Percentiles rank a stretch among this genome's conserved stretches.
Evolutionary conservation across 148 eudicot genomes (phyloP).

Genomic region (Fallopia convolvulus): DNA sequence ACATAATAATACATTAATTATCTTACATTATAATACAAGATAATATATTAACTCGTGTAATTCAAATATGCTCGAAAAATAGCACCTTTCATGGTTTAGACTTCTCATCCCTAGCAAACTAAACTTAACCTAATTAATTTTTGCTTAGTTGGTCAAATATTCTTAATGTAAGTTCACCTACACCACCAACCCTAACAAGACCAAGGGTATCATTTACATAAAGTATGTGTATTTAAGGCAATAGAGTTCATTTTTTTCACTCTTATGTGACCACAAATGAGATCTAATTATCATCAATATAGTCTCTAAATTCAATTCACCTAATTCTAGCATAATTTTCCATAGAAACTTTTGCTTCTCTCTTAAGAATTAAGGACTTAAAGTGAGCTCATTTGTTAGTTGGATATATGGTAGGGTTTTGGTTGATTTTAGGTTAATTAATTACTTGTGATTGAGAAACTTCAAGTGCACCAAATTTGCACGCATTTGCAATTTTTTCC

Average conservation of each 20-base stretch:
- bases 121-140: background rate
- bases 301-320: background rate
- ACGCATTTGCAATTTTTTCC: background rate
- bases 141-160: background rate
- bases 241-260: background rate
- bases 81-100: background rate
- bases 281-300: background rate
- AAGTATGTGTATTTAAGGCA: background rate
- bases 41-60: too few relatives aligned
- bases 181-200: constrained; percentile 3
- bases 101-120: background rate
- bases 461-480: background rate
- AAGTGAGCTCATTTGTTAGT: background rate
- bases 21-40: too few relatives aligned
- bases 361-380: background rate
- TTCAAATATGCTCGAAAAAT: too few relatives aligned
- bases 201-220: background rate
- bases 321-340: background rate
- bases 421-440: constrained; percentile 2
- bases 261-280: background rate
- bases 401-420: constrained; percentile 1
- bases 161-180: background rate
- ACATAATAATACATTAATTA: too few relatives aligned
- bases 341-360: background rate
- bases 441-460: background rate